A percentile compares a stretch with the other conserved stretches of the same genome.
These are phyloP conservation scores for Colletotrichum scovillei DNA, from an alignment of 2,329 filamentous ascomycete genomes.

Conservation along the genomic window DNA sequence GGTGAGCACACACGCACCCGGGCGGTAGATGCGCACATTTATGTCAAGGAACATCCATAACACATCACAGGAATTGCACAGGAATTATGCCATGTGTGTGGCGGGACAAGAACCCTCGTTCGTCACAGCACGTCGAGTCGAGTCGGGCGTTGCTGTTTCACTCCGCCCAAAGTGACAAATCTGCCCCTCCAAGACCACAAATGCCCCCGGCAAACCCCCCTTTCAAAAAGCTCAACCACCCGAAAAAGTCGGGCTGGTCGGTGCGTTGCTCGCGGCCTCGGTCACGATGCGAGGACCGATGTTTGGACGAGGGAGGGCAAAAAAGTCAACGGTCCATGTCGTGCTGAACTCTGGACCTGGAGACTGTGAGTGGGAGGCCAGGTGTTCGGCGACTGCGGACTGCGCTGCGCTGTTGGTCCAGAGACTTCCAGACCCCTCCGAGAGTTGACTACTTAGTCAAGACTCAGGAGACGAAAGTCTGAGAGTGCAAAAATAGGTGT, in stretches of 20 bases:
- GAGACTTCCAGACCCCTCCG: not conserved
- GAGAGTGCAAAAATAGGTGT: conserved; percentile 27
- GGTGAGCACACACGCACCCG: conserved; percentile 3
- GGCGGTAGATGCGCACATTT: conserved; percentile 11
- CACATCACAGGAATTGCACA: no score
- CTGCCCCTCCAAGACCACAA: not conserved
- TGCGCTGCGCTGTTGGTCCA: no score
- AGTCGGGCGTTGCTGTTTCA: conserved; percentile 32
- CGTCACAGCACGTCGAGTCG: conserved; percentile 10
- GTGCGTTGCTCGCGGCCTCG: conserved; percentile 19
- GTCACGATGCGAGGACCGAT: conserved; percentile 21
- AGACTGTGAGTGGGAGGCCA: not conserved
- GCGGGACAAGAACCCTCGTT: not conserved
- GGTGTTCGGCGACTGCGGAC: not conserved
- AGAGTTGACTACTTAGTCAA: not conserved
- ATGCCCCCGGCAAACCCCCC: not conserved
- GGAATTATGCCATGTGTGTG: not conserved
- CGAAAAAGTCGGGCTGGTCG: not conserved
- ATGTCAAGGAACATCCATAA: conserved; percentile 14
- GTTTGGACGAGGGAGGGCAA: conserved; percentile 6
- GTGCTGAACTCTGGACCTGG: not conserved
- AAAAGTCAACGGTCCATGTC: not conserved
- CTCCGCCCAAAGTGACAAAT: conserved; percentile 5
- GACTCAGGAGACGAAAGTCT: not conserved
- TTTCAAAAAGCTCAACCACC: no score